Evolutionary conservation across 768 basidiomycete genomes (phyloP).

Genomic region (Russula virescens): DNA sequence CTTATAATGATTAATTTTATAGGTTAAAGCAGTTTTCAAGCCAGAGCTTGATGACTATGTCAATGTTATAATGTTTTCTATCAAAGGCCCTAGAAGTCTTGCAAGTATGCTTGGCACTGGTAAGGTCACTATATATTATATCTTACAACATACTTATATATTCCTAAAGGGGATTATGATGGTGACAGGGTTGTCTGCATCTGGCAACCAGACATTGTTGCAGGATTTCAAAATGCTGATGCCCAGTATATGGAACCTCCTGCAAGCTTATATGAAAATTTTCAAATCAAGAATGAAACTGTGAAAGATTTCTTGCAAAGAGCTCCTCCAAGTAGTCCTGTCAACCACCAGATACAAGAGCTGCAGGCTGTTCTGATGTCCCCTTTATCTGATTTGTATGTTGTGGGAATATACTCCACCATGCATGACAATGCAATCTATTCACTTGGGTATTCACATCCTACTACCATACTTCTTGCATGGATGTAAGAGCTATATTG

Average conservation of each 20-base stretch:
- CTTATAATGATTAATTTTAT: background rate
- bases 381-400: constrained; percentile 39
- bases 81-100: constrained; percentile 39
- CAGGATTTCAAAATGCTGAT: constrained; percentile 48
- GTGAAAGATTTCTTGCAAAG: constrained; percentile 39
- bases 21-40: constrained; percentile 55
- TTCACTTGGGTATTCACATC: constrained; percentile 44
- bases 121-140: constrained; percentile 26
- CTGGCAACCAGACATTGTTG: constrained; percentile 53
- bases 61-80: constrained; percentile 49
- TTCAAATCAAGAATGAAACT: constrained; percentile 40
- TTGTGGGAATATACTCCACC: constrained; percentile 47
- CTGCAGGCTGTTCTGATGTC: constrained; percentile 49
- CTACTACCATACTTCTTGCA: constrained; percentile 47
- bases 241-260: constrained; percentile 48
- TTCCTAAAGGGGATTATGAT: constrained; percentile 56
- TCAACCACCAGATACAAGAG: constrained; percentile 30
- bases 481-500: constrained; percentile 40
- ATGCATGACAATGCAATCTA: constrained; percentile 56
- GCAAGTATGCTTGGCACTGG: constrained; percentile 63
- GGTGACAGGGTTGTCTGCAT: constrained; percentile 57
- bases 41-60: constrained; percentile 42
- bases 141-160: background rate
- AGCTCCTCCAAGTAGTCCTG: constrained; percentile 25
- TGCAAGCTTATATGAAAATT: constrained; percentile 34